These are phyloP conservation scores for Steccherinum ochraceum DNA, from an alignment of 768 basidiomycete species.

Conservation along the genomic window DNA sequence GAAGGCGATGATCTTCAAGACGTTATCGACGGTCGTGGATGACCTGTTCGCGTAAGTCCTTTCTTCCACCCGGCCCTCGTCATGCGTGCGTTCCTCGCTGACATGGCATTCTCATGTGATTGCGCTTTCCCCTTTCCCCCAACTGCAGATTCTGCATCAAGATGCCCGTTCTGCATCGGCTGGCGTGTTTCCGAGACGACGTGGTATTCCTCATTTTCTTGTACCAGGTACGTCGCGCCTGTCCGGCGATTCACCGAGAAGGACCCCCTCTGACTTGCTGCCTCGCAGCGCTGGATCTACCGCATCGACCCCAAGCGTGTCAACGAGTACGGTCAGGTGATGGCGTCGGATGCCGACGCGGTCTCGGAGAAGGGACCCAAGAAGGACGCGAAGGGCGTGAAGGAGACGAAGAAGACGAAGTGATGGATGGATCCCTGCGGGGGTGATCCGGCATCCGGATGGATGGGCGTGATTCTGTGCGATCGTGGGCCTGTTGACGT, in stretches of 20 bases:
- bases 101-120: background rate
- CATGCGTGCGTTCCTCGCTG: background rate
- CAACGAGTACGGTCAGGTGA: constrained; percentile 94
- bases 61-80: constrained; percentile 6
- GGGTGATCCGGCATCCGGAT: constrained; percentile 4
- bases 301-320: constrained; percentile 89
- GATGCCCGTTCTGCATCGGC: constrained; percentile 92
- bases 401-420: constrained; percentile 30
- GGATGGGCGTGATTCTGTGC: too few species aligned
- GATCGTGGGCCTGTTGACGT: constrained; percentile 3
- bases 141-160: constrained; percentile 90
- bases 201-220: constrained; percentile 88
- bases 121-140: too few species aligned
- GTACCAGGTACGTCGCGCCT: constrained; percentile 64
- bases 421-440: too few species aligned
- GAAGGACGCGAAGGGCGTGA: constrained; percentile 14
- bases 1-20: constrained; percentile 97
- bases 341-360: constrained; percentile 39
- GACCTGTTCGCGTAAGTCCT: constrained; percentile 79
- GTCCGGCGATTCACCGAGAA: background rate
- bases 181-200: constrained; percentile 88
- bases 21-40: constrained; percentile 84
- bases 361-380: constrained; percentile 27
- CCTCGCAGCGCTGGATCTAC: constrained; percentile 88
- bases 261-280: constrained; percentile 1